Base-by-base conservation (phyloP, 2,329 filamentous ascomycete genomes). In the Calonectria fujianensis region DNA sequence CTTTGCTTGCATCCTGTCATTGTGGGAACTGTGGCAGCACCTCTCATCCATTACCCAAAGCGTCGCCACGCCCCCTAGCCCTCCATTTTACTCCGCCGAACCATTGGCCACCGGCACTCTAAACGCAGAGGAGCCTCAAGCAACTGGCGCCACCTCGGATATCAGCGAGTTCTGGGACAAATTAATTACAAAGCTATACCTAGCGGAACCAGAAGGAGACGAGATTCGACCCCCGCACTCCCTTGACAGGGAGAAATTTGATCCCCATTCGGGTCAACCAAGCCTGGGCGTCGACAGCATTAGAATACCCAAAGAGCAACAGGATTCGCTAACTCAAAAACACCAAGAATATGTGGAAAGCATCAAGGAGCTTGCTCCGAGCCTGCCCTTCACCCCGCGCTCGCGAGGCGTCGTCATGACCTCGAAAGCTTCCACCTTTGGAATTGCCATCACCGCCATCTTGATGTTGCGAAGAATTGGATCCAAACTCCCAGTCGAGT, bases 381-480 rank as follows among this genome's bases (percentile, higher is more conserved):
- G 71, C 14, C 13, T 80, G 1, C 79, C 79, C 0, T 80, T 75
- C 37, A 41, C 37, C 1, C 64, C 16, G 31, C 54, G 59, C 16
- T 75, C 78, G 1, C 73, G 72, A 11, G 79, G 79, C 0, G 41
- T 80, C 4, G 79, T 80, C 16, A 80, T 80, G 29, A 80, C 79
- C 4, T 69, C 79, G 0, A 74, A 72, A 20, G 78, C 76, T 1
- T 73, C 75, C 0, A 69, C 48, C 0, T 65, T 80, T 16, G 79
- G 79, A 0, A 76, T 80, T 10, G 79, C 79, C 39, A 70, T 72
- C 20, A 80, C 79, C 2, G 75, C 79, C 9, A 57, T 80, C 10
- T 14, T 75, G 6, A 80, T 80, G 79, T 67, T 80, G 2, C 75
- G 79, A 4, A 73, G 77, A n/a, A 74, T 74, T 16, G 79, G 79